Evolutionary conservation across 495 filamentous ascomycete species (phyloP).

Genomic region (Achaetomiella virescens): DNA sequence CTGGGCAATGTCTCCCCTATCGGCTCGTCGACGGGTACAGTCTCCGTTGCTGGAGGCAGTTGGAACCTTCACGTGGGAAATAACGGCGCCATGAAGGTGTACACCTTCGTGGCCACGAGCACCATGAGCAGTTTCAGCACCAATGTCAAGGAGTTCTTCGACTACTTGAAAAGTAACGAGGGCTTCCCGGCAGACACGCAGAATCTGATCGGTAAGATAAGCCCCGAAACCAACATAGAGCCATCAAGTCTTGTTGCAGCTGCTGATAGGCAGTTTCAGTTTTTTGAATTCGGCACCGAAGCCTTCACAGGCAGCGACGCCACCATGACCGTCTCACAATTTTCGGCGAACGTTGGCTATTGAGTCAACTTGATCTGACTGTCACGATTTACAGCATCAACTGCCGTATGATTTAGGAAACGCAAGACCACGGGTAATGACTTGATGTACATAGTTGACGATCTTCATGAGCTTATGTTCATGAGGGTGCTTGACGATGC

Average conservation of each 20-base stretch:
- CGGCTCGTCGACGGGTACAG: conserved; percentile 28
- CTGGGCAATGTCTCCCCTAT: conserved; percentile 38
- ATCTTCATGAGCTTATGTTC: too few relatives aligned
- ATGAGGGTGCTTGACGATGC: too few relatives aligned
- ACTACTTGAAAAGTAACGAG: background rate
- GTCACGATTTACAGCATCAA: too few relatives aligned
- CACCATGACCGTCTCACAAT: background rate
- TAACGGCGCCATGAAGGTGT: conserved; percentile 6
- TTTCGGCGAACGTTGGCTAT: background rate
- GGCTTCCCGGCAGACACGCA: background rate
- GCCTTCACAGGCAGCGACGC: background rate
- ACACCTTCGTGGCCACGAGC: background rate
- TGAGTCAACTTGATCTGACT: too few relatives aligned
- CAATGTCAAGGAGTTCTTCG: conserved; percentile 1
- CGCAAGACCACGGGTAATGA: too few relatives aligned
- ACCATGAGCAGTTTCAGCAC: background rate
- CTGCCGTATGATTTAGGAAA: too few relatives aligned
- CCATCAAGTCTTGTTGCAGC: too few relatives aligned
- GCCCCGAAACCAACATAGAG: background rate
- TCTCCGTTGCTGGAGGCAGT: conserved; percentile 27
- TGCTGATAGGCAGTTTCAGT: background rate
- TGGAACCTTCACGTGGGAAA: conserved; percentile 34
- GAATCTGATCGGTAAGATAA: background rate
- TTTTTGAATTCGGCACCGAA: background rate
- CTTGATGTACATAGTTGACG: too few relatives aligned